These are phyloP conservation scores for Bjerkandera adusta DNA, from an alignment of 1,284 basidiomycete genomes.

Conservation along the genomic window DNA sequence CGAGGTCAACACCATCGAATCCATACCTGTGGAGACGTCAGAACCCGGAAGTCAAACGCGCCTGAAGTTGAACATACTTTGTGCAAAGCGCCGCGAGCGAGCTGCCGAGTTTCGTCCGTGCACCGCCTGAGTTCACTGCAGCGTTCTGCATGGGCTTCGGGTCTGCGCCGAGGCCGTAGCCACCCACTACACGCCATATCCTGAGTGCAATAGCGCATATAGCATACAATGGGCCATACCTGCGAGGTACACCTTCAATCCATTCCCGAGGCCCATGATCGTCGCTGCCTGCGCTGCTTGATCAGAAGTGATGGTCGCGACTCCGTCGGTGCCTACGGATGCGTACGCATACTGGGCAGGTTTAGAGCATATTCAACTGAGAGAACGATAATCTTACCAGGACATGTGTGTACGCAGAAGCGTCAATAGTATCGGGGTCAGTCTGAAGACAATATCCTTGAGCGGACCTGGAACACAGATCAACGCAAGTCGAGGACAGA, in stretches of 20 bases:
- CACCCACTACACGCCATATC: neutral
- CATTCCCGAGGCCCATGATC: neutral
- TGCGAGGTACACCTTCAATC: neutral
- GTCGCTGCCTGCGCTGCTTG: neutral
- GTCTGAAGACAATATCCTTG: neutral
- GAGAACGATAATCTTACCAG: too few species aligned
- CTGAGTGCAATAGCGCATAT: neutral
- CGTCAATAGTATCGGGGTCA: neutral
- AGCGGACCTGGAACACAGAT: neutral
- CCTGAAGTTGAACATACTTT: too few species aligned
- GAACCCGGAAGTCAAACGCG: too few species aligned
- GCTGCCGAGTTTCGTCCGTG: neutral
- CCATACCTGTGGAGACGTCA: neutral
- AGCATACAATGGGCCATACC: neutral
- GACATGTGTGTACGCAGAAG: neutral
- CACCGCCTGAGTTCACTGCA: neutral
- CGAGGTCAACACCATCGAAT: neutral
- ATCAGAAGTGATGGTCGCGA: neutral
- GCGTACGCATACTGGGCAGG: conserved; percentile 1
- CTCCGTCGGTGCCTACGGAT: neutral
- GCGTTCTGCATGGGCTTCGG: neutral
- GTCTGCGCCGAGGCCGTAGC: neutral
- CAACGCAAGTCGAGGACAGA: neutral
- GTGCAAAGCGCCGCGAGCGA: neutral
- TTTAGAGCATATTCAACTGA: too few species aligned